Percentiles rank a stretch among this genome's conserved stretches.
Evolutionary conservation across 306 rosid species (phyloP).

Genomic region (Chamaecrista fasciculata): DNA sequence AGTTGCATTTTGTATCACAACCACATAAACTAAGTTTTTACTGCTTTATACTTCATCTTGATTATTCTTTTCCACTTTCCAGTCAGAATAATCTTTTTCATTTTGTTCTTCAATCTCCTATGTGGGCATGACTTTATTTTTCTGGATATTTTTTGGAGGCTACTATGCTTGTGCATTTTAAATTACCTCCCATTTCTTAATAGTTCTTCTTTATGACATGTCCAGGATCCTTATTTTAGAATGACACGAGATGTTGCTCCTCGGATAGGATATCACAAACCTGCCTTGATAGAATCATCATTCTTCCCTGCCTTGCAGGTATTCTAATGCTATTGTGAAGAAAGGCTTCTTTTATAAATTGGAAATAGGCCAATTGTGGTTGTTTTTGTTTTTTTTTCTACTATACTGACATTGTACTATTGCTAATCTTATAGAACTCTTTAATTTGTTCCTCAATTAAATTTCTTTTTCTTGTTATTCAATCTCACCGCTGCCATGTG

Average conservation of each 20-base stretch:
- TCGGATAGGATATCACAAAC: slow-evolving; percentile 67
- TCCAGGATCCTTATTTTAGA: slow-evolving; percentile 91
- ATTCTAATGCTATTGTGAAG: slow-evolving; percentile 15
- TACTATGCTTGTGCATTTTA: too few relatives aligned
- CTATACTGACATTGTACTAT: neutral
- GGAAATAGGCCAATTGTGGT: too few relatives aligned
- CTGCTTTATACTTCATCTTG: too few relatives aligned
- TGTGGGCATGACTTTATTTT: too few relatives aligned
- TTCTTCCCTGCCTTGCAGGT: slow-evolving; percentile 95
- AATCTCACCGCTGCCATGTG: neutral
- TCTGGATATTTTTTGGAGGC: too few relatives aligned
- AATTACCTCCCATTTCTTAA: neutral
- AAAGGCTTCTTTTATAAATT: too few relatives aligned
- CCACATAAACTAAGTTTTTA: too few relatives aligned
- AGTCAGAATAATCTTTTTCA: too few relatives aligned
- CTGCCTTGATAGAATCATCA: slow-evolving; percentile 75
- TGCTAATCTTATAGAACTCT: neutral
- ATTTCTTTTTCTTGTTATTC: neutral
- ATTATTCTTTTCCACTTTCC: too few relatives aligned
- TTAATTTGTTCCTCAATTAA: neutral
- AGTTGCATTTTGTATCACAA: too few relatives aligned
- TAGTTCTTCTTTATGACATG: slow-evolving; percentile 27
- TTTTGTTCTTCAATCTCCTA: too few relatives aligned
- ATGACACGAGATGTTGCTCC: slow-evolving; percentile 98
- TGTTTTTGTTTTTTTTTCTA: too few relatives aligned